A percentile compares a stretch with the other conserved stretches of the same genome.
Conservation (phyloP, 306 rosid species). For the Cicer judaicum region DNA sequence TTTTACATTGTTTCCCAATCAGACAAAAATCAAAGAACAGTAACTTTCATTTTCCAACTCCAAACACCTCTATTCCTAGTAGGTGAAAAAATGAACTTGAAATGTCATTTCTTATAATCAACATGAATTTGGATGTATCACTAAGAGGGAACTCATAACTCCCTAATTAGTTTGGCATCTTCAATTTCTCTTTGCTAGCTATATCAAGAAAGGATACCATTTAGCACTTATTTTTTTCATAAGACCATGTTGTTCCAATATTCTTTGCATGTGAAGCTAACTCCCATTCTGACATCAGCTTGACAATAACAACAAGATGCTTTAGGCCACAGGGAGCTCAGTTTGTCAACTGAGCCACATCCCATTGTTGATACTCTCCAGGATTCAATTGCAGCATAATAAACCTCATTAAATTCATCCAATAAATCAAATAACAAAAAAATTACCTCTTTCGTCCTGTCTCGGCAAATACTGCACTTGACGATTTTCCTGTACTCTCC, state of each 20-base stretch:
- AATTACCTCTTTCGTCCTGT: conserved; percentile 87
- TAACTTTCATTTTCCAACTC: not conserved
- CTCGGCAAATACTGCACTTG: conserved; percentile 86
- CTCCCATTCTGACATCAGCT: conserved; percentile 9
- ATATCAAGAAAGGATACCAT: not conserved
- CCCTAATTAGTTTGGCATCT: not conserved
- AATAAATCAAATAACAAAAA: conserved; percentile 6
- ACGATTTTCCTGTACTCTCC: conserved; percentile 83
- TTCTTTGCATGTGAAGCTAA: not conserved
- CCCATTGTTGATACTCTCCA: not conserved
- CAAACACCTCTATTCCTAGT: not conserved
- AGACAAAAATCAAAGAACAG: no score
- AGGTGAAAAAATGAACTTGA: not conserved
- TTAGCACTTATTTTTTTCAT: not conserved
- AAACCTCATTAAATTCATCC: conserved; percentile 11
- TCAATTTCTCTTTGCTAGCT: not conserved
- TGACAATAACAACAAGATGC: not conserved
- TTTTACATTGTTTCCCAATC: no score
- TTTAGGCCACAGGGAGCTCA: conserved; percentile 10
- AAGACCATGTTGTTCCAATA: not conserved
- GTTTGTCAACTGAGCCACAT: conserved; percentile 22
- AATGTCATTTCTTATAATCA: no score
- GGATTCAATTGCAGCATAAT: conserved; percentile 2
- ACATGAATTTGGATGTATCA: no score
- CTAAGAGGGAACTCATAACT: no score